These are phyloP conservation scores for Monilinia laxa DNA, from an alignment of 2,329 filamentous ascomycete genomes.

Conservation along the genomic window DNA sequence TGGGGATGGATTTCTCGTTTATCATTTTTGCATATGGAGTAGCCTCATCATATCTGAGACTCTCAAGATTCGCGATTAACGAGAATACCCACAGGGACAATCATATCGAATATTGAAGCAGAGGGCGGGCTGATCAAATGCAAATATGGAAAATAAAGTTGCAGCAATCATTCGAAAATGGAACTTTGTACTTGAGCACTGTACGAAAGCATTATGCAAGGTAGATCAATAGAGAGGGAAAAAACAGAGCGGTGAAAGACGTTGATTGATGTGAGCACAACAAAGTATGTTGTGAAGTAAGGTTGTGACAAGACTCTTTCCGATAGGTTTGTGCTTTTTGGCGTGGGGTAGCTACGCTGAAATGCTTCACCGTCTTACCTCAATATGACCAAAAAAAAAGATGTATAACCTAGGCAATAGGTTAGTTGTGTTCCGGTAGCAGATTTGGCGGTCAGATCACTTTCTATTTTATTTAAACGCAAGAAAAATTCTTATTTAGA, in stretches of 20 bases:
- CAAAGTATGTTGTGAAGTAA: neutral
- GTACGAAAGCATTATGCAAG: conserved; percentile 13
- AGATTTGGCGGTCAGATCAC: conserved; percentile 6
- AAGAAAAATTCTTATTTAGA: neutral
- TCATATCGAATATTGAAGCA: neutral
- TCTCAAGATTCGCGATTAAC: neutral
- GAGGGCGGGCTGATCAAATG: neutral
- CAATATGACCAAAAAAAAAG: neutral
- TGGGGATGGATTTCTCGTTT: neutral
- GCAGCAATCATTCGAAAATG: neutral
- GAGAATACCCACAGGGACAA: neutral
- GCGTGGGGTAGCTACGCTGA: conserved; percentile 9
- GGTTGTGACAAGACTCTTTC: neutral
- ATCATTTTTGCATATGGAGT: neutral
- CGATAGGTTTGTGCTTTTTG: conserved; percentile 13
- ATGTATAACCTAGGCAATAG: neutral
- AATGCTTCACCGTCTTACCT: conserved; percentile 16
- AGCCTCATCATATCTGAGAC: conserved; percentile 2
- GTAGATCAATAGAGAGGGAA: conserved; percentile 1
- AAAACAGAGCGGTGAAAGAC: conserved; percentile 15
- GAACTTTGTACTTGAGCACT: neutral
- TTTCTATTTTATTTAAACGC: neutral
- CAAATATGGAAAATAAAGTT: conserved; percentile 8
- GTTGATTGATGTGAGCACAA: neutral
- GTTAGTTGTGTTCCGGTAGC: neutral